These are phyloP conservation scores for Eucalyptus sp. DNA, from an alignment of 345 rosid species.

Conservation along the genomic window DNA sequence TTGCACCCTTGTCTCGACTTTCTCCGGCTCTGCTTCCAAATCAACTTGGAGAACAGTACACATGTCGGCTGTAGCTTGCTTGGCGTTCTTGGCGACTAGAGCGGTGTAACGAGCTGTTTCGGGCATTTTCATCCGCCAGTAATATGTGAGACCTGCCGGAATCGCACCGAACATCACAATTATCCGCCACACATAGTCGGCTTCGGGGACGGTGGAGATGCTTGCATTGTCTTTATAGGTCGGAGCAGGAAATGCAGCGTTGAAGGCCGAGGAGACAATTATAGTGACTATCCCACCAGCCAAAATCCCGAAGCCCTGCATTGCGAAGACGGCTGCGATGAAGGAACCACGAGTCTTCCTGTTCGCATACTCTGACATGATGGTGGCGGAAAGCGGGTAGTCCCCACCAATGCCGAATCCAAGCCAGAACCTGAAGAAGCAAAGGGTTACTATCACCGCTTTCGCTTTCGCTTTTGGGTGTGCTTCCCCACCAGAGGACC, in stretches of 20 bases:
- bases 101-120: slow-evolving; percentile 67
- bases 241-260: neutral
- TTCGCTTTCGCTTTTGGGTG: neutral
- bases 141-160: slow-evolving; percentile 65
- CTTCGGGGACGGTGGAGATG: neutral
- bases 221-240: slow-evolving; percentile 12
- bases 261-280: slow-evolving; percentile 11
- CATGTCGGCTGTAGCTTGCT: slow-evolving; percentile 3
- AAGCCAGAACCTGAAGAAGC: slow-evolving; percentile 47
- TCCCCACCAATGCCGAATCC: slow-evolving; percentile 77
- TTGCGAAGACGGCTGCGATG: slow-evolving; percentile 59
- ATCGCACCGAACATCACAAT: slow-evolving; percentile 64
- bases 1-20: neutral
- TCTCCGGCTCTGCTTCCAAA: neutral
- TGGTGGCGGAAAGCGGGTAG: slow-evolving; percentile 67
- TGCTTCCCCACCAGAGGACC: too few species aligned
- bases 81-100: slow-evolving; percentile 2
- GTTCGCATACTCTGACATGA: slow-evolving; percentile 79
- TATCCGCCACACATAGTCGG: slow-evolving; percentile 64
- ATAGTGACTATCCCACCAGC: slow-evolving; percentile 38
- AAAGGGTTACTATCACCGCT: slow-evolving; percentile 45
- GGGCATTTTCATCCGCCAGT: slow-evolving; percentile 82
- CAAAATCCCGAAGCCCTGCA: slow-evolving; percentile 71
- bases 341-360: slow-evolving; percentile 61
- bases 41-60: slow-evolving; percentile 2